Evolutionary conservation across 495 filamentous ascomycete species (phyloP), one percentile per base, ranked within the genome.

Genomic region (Daldinia concentrica): DNA sequence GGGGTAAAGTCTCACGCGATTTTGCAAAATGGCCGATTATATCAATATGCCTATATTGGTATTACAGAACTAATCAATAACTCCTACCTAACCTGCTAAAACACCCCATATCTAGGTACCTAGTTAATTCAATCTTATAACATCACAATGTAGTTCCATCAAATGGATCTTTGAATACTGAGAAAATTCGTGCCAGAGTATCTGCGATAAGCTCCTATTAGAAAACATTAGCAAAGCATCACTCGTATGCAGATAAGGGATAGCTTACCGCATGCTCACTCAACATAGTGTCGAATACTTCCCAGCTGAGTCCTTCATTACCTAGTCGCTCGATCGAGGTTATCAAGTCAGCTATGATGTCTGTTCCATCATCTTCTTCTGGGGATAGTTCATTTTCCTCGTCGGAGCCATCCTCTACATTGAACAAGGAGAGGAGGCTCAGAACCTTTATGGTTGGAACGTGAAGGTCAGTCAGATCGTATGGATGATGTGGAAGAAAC

Each of bases 401-500:
- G 27, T 17, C 26, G 0, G 9, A 6, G 19, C 11, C 7, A 3
- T 52, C 30, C 24, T 29, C 5, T 7, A 11, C 5, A 2, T 58
- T 17, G 24, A 62, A 19, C 41, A 68, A 37, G 2, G 24, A 24
- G 2, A 62, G 11, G 29, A 68, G 29, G 4, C 24, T 27, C 26
- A 37, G 39, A 27, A 68, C 37, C 30, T 68, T 68, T 32, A 39
- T 29, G 3, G 52, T 51, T 15, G 51, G 58, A n/a, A 68, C 51
- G 22, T 43, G 41, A 39, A 62, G 52, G 11, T 56, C 39, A 15
- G 58, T 24, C 0, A 68, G 52, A 29, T 68, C 66, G 32, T 68
- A 12, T 7, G 50, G 22, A 9, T 37, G 51, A 22, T 32, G 52
- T 9, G 66, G 66, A 17, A 68, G 51, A 17, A 36, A 45, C 12